Evolutionary conservation across 495 filamentous ascomycete species (phyloP), one percentile per base, ranked within the genome.

Genomic region (Neurospora sp.): DNA sequence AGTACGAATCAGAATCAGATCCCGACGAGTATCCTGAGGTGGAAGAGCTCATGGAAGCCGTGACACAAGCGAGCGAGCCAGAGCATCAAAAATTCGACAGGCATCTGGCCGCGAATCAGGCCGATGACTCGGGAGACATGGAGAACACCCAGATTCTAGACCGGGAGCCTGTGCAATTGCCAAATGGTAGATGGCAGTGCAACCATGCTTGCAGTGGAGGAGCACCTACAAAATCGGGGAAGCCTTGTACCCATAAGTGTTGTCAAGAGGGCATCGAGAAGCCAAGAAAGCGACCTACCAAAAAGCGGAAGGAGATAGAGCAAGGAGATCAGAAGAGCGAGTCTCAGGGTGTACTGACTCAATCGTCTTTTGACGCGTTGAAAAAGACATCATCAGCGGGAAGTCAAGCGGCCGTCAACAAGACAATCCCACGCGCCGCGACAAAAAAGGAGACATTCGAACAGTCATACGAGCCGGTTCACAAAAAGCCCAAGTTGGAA

Each of bases 221-320:
- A 42, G 87, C 92, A 73, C 91, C 91, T 74, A 90, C 87, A n/a
- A 89, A 83, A 80, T 88, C 82, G 9, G 82, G 81, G 22, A 84
- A 78, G 40, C 75, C 70, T 22, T 85, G 84, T 74, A 81, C 76
- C 16, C 96, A 99, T 76, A 81, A 89, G 42, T 99, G 96, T 76
- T 99, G 96, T 79, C 89, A 88, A n/a, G 92, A 97, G 68, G 95
- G 95, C 2, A 77, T 96, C 6, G 91, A 94, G 40, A 96, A 92
- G 71, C 91, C 89, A 40, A 89, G 91, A 8, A 94, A 90, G 73
- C 79, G 83, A 1, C 79, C 82, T n/a, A 86, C 77, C 38, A 82
- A 76, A 72, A 76, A 76, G 31, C 77, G 76, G 39, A 75, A 70
- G 8, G 61, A 39, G 16, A 37, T 20, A 0, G 53, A 42, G 31